Evolutionary conservation across 495 filamentous ascomycete genomes (phyloP), one percentile per base, ranked within the genome.

Genomic region (Apiosordaria backusii): DNA sequence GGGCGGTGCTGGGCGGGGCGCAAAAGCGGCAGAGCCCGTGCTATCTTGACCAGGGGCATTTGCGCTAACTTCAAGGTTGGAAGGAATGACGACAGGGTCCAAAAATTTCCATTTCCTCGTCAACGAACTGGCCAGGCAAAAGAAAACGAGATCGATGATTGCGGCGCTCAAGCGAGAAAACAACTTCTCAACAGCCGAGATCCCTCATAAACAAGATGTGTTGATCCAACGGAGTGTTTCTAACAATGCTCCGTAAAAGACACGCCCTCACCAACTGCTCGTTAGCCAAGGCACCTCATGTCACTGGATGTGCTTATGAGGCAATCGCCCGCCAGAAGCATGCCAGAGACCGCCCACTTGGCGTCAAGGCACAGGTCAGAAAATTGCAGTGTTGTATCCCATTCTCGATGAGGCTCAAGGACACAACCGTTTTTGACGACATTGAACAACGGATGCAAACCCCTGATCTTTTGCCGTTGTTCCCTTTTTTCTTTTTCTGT

Each of bases 11-110:
- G 19, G n/a, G 35, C 35, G 35, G 35, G 35, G 35, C 13, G 35
- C 35, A 45, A 55, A n/a, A 55, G 52, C 52, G 52, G 52, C 52
- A 55, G 52, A 55, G 52, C 52, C 52, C 52, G 35, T 15, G 52
- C 52, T 55, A 55, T 55, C 52, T 55, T 23, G 52, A 55, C 52
- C 52, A 18, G 52, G 52, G 52, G 52, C 52, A 55, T 23, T 50
- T 6, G 52, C 19, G 52, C 52, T 15, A 45, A 21, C 16, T 55
- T 23, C 16, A 55, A 55, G n/a, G 22, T 55, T 19, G n/a, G 22
- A 55, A 55, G 52, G 52, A 55, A 55, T 55, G 52, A 55, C 52
- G 52, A 55, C 52, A 23, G 19, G 52, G 22, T 23, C n/a, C 18
- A 21, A 55, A 55, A 55, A 55, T 55, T 55, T 19, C 52, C 4